Percentiles rank a stretch among this genome's conserved stretches.
These are phyloP conservation scores for Rutstroemia sp. DNA, from an alignment of 2,329 filamentous ascomycete species.

Conservation along the genomic window DNA sequence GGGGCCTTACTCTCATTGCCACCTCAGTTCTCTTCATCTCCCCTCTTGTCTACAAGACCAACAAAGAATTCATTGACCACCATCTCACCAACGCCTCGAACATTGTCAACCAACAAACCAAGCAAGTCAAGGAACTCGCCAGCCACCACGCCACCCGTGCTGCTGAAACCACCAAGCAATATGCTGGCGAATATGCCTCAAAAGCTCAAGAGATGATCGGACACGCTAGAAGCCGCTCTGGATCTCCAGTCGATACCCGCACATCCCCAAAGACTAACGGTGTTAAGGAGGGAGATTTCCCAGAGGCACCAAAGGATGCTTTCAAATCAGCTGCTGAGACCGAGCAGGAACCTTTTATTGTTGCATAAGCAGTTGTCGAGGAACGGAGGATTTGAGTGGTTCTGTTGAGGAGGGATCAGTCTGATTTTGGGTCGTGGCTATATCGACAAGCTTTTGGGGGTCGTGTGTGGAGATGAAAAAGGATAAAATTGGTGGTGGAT, in stretches of 20 bases:
- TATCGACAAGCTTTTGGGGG: neutral
- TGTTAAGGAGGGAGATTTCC: constrained; percentile 26
- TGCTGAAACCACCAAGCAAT: constrained; percentile 58
- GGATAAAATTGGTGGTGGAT: neutral
- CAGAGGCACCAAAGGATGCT: constrained; percentile 27
- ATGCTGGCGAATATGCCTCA: constrained; percentile 59
- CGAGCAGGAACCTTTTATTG: constrained; percentile 23
- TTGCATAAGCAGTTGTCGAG: constrained; percentile 12
- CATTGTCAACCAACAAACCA: constrained; percentile 54
- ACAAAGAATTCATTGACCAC: constrained; percentile 62
- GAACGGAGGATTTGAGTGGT: neutral
- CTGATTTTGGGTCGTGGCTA: neutral
- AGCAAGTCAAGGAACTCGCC: constrained; percentile 53
- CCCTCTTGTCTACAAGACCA: constrained; percentile 57
- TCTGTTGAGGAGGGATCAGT: constrained; percentile 3
- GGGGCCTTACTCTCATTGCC: constrained; percentile 56
- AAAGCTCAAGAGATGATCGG: constrained; percentile 60
- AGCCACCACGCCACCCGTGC: constrained; percentile 58
- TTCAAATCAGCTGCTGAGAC: constrained; percentile 22
- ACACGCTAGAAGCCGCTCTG: constrained; percentile 24
- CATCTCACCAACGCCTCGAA: constrained; percentile 52
- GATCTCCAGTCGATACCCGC: constrained; percentile 20
- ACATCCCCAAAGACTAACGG: constrained; percentile 14
- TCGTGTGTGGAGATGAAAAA: neutral
- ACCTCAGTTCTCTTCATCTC: constrained; percentile 54